These are phyloP conservation scores for Ziziphus jujuba DNA, from an alignment of 306 rosid species.

Conservation along the genomic window DNA sequence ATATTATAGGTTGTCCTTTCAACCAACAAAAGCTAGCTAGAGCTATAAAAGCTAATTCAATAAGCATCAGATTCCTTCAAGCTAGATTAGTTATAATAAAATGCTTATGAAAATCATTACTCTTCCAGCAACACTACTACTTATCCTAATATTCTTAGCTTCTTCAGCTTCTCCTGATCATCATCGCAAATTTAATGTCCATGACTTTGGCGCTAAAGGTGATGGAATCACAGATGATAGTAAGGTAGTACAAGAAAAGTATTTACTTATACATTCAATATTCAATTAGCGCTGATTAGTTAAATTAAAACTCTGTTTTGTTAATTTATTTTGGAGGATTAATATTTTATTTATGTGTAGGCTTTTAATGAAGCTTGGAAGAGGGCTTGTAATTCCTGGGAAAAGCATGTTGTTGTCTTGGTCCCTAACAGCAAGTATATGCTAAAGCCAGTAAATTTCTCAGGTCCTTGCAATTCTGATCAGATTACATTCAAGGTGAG, in stretches of 20 bases:
- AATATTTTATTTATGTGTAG: constrained; percentile 22
- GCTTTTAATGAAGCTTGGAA: constrained; percentile 68
- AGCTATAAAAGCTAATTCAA: too few species aligned
- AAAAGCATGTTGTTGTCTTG: constrained; percentile 24
- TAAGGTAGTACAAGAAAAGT: constrained; percentile 51
- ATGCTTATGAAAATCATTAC: too few species aligned
- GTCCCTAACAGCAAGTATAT: constrained; percentile 48
- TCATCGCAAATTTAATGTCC: constrained; percentile 33
- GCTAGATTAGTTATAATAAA: too few species aligned
- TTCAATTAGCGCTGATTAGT: background rate
- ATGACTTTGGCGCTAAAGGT: constrained; percentile 54
- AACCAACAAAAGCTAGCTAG: too few species aligned
- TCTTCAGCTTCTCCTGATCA: too few species aligned
- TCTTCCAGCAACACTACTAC: too few species aligned
- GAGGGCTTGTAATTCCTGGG: constrained; percentile 47
- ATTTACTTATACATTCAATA: too few species aligned
- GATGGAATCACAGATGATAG: constrained; percentile 43
- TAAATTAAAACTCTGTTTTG: background rate
- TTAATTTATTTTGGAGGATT: background rate
- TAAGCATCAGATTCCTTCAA: too few species aligned
- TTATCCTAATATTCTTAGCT: too few species aligned
- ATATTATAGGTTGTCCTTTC: too few species aligned
- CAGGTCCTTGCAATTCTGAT: constrained; percentile 61
- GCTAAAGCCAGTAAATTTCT: constrained; percentile 57
- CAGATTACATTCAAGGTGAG: constrained; percentile 46